A percentile compares a stretch with the other conserved stretches of the same genome.
Evolutionary conservation across 257 asterid species (phyloP).

Genomic region (Salvia splendens): DNA sequence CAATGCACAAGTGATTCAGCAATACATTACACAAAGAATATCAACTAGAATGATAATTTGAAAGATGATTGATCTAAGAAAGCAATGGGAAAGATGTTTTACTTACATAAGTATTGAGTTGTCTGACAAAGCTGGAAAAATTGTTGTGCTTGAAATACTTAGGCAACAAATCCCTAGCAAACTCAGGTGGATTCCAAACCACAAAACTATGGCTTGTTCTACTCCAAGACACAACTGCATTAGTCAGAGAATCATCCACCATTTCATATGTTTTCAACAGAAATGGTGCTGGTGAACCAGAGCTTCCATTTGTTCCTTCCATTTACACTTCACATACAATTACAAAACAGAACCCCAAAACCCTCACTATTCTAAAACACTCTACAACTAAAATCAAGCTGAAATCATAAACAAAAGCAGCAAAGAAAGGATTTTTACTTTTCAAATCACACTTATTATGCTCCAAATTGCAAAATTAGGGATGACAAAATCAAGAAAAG

Average conservation of each 20-base stretch:
- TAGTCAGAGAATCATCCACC: slow-evolving; percentile 68
- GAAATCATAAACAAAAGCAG: not conserved
- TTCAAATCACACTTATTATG: not conserved
- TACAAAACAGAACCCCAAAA: not conserved
- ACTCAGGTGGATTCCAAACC: slow-evolving; percentile 92
- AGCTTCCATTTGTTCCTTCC: slow-evolving; percentile 66
- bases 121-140: slow-evolving; percentile 91
- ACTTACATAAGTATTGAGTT: slow-evolving; percentile 94
- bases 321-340: slow-evolving; percentile 24
- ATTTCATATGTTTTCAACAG: slow-evolving; percentile 83
- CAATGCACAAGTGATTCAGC: not conserved
- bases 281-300: slow-evolving; percentile 82
- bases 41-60: slow-evolving; percentile 12
- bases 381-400: slow-evolving; percentile 4
- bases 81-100: not conserved
- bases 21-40: not conserved
- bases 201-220: slow-evolving; percentile 63
- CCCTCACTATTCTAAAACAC: slow-evolving; percentile 11
- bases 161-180: slow-evolving; percentile 80
- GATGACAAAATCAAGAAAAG: not conserved
- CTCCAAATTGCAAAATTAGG: not conserved
- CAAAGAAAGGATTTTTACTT: not conserved
- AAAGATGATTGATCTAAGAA: slow-evolving; percentile 14
- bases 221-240: slow-evolving; percentile 76
- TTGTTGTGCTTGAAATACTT: slow-evolving; percentile 90